Conservation (phyloP, 2,329 filamentous ascomycete genomes). For the Alternaria rosae region DNA sequence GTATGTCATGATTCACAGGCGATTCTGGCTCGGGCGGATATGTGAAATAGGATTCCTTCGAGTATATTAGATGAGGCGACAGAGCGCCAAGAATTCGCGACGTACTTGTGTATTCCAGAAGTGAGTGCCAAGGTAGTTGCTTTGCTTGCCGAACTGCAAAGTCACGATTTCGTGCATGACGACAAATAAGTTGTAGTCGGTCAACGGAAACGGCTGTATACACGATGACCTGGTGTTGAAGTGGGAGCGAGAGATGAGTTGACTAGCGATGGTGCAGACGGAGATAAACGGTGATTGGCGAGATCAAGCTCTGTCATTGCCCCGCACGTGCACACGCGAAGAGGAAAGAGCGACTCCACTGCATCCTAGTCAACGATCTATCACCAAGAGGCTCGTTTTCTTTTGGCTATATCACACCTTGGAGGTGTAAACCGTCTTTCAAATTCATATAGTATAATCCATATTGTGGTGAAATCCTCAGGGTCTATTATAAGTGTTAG, state of each 20-base stretch:
- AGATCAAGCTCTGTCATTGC: conserved; percentile 17
- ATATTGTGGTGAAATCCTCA: neutral
- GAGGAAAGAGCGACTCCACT: neutral
- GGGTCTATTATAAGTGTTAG: neutral
- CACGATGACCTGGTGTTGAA: neutral
- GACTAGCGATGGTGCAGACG: neutral
- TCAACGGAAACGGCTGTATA: neutral
- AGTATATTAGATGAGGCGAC: neutral
- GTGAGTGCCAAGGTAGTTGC: conserved; percentile 92
- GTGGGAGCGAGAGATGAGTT: neutral
- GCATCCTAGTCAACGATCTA: neutral
- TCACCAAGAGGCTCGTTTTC: neutral
- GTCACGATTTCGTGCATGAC: conserved; percentile 94
- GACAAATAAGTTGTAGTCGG: neutral
- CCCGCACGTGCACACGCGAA: conserved; percentile 38
- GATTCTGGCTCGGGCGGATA: conserved; percentile 73
- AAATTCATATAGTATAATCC: neutral
- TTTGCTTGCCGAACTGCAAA: conserved; percentile 88
- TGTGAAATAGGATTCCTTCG: conserved; percentile 94
- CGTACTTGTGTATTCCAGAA: conserved; percentile 94
- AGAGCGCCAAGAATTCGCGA: neutral
- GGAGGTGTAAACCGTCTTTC: neutral
- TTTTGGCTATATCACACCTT: neutral
- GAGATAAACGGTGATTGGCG: conserved; percentile 11
- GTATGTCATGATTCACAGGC: conserved; percentile 80